Conservation (phyloP, 1,139 yeast genomes). For the Trichomonascaceae sp. region DNA sequence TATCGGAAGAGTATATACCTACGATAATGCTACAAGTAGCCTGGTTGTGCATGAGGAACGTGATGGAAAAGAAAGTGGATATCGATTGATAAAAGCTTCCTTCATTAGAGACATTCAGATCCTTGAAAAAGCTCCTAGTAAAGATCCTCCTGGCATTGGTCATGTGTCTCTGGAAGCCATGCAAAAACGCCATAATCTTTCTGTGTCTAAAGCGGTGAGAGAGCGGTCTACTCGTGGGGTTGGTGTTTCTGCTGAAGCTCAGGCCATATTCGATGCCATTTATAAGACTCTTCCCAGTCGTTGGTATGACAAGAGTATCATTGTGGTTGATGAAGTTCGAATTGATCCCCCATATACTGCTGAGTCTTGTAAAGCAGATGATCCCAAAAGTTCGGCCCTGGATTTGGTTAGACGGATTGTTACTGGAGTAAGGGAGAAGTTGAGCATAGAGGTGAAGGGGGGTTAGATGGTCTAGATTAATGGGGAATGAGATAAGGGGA, state of each 20-base stretch:
- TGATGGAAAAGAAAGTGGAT: slow-evolving; percentile 27
- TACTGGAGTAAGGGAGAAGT: slow-evolving; percentile 50
- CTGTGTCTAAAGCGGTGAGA: slow-evolving; percentile 21
- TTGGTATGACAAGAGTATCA: slow-evolving; percentile 44
- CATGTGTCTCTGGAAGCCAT: slow-evolving; percentile 26
- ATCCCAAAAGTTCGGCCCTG: slow-evolving; percentile 37
- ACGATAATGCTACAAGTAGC: slow-evolving; percentile 41
- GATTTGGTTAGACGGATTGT: slow-evolving; percentile 48
- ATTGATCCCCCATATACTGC: slow-evolving; percentile 47
- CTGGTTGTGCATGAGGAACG: slow-evolving; percentile 32
- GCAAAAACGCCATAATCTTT: slow-evolving; percentile 22
- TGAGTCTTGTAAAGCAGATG: slow-evolving; percentile 33
- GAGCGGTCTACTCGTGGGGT: slow-evolving; percentile 30
- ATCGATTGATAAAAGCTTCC: slow-evolving; percentile 51
- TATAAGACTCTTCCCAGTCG: slow-evolving; percentile 43
- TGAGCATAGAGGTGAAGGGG: slow-evolving; percentile 52
- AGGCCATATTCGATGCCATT: slow-evolving; percentile 44
- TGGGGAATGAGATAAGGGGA: too few species aligned
- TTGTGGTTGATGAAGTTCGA: slow-evolving; percentile 48
- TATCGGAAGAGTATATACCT: slow-evolving; percentile 59
- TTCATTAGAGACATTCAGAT: slow-evolving; percentile 53
- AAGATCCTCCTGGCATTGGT: slow-evolving; percentile 24
- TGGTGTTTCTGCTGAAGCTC: slow-evolving; percentile 43
- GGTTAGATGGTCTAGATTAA: too few species aligned
- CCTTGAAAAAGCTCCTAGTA: slow-evolving; percentile 31